Percentiles rank a stretch among this genome's conserved stretches.
phyloP scores from a whole-genome alignment of 75 land plant species.

The Cupressus sempervirens region DNA sequence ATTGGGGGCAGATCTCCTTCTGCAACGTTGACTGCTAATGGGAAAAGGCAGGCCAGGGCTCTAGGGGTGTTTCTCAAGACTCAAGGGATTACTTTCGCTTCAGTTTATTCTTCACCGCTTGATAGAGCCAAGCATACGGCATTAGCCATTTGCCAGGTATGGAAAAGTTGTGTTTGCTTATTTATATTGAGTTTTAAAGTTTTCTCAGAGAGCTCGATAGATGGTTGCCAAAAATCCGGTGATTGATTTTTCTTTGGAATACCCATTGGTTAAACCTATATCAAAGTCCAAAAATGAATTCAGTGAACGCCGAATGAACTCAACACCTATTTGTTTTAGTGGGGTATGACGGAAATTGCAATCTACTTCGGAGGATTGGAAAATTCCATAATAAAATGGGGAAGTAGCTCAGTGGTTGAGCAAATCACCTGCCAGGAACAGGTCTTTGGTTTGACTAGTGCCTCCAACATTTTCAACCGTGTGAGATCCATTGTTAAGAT shows the following conservation, averaged over 20 bases:
- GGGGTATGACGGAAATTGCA: not conserved
- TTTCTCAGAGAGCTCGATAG: not conserved
- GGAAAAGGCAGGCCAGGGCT: slow-evolving; percentile 76
- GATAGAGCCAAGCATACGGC: slow-evolving; percentile 77
- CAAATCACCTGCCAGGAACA: not conserved
- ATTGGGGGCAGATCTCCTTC: slow-evolving; percentile 59
- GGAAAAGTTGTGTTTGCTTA: not conserved
- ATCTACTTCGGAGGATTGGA: not conserved
- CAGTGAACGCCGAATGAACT: not conserved
- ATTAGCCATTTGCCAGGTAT: slow-evolving; percentile 64
- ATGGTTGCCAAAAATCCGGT: not conserved
- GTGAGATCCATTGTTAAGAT: not conserved
- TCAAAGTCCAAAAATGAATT: not conserved
- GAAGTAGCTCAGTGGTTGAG: not conserved
- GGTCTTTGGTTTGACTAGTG: not conserved
- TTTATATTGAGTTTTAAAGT: not conserved
- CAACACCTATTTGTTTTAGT: not conserved
- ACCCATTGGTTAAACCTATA: not conserved
- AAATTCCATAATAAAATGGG: not conserved
- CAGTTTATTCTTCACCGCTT: slow-evolving; percentile 70
- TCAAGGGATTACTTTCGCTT: slow-evolving; percentile 58
- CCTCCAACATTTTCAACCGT: not conserved
- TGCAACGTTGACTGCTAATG: slow-evolving; percentile 53
- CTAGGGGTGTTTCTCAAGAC: slow-evolving; percentile 75
- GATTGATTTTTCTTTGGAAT: not conserved